Percentiles rank a stretch among this genome's conserved stretches.
These are phyloP conservation scores for Celoporthe dispersa DNA, from an alignment of 2,329 filamentous ascomycete species.

Conservation along the genomic window DNA sequence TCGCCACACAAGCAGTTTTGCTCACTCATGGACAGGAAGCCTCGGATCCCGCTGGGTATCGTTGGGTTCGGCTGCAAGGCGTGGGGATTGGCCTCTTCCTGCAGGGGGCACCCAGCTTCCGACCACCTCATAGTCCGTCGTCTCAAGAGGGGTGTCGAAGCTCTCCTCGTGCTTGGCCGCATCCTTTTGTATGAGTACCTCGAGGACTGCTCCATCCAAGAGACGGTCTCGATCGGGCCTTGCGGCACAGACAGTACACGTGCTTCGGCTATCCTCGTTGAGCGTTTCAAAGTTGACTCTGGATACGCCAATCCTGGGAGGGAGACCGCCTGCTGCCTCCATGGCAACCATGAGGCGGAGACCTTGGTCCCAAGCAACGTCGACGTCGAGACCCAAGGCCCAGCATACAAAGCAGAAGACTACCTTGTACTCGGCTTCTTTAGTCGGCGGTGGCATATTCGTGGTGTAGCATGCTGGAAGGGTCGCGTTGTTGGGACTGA, in stretches of 20 bases:
- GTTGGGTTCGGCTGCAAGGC: not conserved
- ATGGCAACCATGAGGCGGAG: not conserved
- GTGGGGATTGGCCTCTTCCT: not conserved
- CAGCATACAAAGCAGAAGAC: not conserved
- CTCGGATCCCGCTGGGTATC: not conserved
- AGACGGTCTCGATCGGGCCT: no score
- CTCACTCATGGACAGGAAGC: not conserved
- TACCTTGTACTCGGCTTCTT: not conserved
- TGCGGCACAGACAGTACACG: no score
- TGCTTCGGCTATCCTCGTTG: not conserved
- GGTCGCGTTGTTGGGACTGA: not conserved
- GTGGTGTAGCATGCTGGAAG: not conserved
- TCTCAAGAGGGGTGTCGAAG: not conserved
- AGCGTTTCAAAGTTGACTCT: not conserved
- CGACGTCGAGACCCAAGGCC: not conserved
- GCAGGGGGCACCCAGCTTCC: not conserved
- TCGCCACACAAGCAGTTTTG: not conserved
- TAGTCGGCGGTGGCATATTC: not conserved
- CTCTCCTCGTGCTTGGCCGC: not conserved
- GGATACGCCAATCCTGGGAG: not conserved
- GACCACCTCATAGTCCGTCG: not conserved
- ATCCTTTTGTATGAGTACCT: not conserved
- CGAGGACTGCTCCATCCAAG: not conserved
- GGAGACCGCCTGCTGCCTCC: not conserved
- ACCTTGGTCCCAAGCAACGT: not conserved